Base-by-base conservation (phyloP, 306 rosid genomes). In the Rosa lucieae region DNA sequence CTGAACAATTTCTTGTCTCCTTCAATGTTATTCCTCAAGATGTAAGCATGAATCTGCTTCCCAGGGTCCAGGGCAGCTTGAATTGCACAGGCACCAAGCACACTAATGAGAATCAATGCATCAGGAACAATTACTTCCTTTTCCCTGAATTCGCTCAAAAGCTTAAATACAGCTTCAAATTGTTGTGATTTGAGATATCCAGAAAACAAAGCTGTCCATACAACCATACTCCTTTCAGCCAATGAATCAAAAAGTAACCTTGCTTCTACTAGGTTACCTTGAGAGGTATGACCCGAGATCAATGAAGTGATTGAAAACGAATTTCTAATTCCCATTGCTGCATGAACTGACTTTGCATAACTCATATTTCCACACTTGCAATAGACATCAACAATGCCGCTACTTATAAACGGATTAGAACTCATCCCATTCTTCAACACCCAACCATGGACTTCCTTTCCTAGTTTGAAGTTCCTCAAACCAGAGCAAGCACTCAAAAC, bases 351-450 rank as follows among this genome's bases (percentile, higher is more conserved):
- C 80, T 93, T 88, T 49, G 94, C 97, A 83, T 87, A 88, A 40
- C 77, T 68, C 79, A 90, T 86, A 78, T 87, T 91, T 74, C 84
- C 90, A 67, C 92, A 89, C 82, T 91, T 93, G 65, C 87, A 88
- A 80, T 93, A 93, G 73, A 91, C 87, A 70, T 93, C 97, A 44
- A 93, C 87, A 70, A 91, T 83, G 52, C 89, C 94, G 80, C 92
- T 83, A 79, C 84, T 80, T 80, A 93, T 84, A 82, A 91, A 89
- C 59, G 84, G 91, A 87, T 93, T 93, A 61, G 79, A 73, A 75
- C 23, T 20, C 65, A 26, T 80, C 42, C 79, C 84, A 35, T 75
- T 84, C 87, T 84, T 93, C 84, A 91, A 82, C 75, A 88, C 92
- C 87, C 81, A 82, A 48, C 89, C 88, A 81, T 93, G 98, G 58